Percentiles rank a stretch among this genome's conserved stretches.
These are phyloP conservation scores for Tricladium varicosporioides DNA, from an alignment of 2,329 filamentous ascomycete genomes.

Conservation along the genomic window DNA sequence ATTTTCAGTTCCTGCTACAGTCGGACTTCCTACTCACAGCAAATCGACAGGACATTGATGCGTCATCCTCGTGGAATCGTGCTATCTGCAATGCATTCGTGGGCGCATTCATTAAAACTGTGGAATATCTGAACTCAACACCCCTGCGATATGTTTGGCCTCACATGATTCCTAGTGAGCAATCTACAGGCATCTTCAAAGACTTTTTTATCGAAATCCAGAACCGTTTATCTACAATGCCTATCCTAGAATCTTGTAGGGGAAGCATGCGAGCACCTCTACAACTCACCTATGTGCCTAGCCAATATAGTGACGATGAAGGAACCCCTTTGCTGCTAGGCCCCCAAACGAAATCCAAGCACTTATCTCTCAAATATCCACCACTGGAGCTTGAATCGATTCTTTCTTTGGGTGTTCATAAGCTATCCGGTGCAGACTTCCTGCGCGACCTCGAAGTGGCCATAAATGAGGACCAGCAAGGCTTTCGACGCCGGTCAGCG, in stretches of 20 bases:
- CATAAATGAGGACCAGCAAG: not conserved
- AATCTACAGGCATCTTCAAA: not conserved
- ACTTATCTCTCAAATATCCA: not conserved
- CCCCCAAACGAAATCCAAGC: not conserved
- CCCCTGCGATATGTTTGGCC: not conserved
- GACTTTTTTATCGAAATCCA: not conserved
- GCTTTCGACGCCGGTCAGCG: not conserved
- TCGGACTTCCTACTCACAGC: constrained; percentile 27
- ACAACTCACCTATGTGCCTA: not conserved
- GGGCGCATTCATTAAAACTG: not conserved
- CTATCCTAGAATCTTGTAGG: not conserved
- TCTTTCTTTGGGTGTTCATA: not conserved
- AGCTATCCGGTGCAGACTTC: not conserved
- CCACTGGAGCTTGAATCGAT: not conserved
- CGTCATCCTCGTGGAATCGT: constrained; percentile 20
- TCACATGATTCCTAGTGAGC: not conserved
- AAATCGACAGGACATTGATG: constrained; percentile 22
- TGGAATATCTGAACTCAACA: not conserved
- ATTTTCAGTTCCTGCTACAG: constrained; percentile 24
- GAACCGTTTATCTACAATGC: not conserved
- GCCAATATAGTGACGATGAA: not conserved
- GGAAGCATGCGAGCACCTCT: not conserved
- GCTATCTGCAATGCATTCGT: not conserved
- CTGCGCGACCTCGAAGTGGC: not conserved
- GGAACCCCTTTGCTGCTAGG: not conserved